A percentile compares a stretch with the other conserved stretches of the same genome.
phyloP scores from a whole-genome alignment of 768 basidiomycete species.

The Clitopilus hobsonii region DNA sequence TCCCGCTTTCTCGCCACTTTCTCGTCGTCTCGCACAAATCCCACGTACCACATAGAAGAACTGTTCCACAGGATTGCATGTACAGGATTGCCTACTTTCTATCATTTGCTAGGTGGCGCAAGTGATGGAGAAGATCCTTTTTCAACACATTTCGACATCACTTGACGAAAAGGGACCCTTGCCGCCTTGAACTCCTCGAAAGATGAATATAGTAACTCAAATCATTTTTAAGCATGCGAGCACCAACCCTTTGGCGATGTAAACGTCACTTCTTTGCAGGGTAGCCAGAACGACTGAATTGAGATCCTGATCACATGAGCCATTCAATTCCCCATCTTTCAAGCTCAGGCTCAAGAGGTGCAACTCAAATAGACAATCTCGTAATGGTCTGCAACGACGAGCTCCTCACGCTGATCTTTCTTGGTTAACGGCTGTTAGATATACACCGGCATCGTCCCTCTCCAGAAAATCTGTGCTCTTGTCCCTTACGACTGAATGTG shows the following conservation, averaged over 20 bases:
- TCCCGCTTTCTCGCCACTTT: too few relatives aligned
- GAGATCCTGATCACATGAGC: neutral
- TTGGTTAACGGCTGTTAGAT: neutral
- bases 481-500: neutral
- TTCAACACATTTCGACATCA: neutral
- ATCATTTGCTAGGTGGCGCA: neutral
- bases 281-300: neutral
- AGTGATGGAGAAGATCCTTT: neutral
- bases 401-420: neutral
- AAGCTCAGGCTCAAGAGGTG: too few relatives aligned
- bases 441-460: neutral
- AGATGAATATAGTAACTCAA: too few relatives aligned
- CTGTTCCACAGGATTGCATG: too few relatives aligned
- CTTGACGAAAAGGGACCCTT: neutral
- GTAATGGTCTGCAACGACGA: neutral
- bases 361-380: too few relatives aligned
- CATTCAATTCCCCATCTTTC: too few relatives aligned
- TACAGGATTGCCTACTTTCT: too few relatives aligned
- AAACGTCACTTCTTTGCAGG: neutral
- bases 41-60: too few relatives aligned
- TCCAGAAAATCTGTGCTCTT: neutral
- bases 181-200: too few relatives aligned
- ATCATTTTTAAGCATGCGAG: too few relatives aligned
- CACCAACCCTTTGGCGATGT: neutral
- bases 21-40: too few relatives aligned